Evolutionary conservation across 2,329 filamentous ascomycete species (phyloP).

Genomic region (Emericellopsis atlantica): DNA sequence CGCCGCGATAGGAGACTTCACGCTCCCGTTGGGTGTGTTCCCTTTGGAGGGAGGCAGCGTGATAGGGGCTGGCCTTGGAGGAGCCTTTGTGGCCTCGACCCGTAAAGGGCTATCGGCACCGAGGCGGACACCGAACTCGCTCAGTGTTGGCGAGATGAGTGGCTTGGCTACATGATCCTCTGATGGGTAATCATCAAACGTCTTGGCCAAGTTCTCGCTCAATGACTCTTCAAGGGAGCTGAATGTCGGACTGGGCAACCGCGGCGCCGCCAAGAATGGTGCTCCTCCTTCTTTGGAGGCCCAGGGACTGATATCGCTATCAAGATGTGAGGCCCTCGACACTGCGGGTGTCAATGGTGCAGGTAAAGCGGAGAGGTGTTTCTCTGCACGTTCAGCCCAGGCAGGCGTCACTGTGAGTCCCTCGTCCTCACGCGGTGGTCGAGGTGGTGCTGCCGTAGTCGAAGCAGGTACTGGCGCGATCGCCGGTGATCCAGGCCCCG

Average conservation of each 20-base stretch:
- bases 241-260: constrained; percentile 22
- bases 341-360: constrained; percentile 18
- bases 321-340: constrained; percentile 3
- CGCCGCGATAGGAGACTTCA: constrained; percentile 2
- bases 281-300: background rate
- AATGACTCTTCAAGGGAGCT: constrained; percentile 19
- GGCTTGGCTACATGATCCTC: constrained; percentile 5
- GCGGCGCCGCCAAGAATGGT: constrained; percentile 9
- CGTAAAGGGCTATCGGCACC: constrained; percentile 7
- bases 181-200: constrained; percentile 16
- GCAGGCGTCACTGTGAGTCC: constrained; percentile 9
- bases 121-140: constrained; percentile 10
- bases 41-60: constrained; percentile 13
- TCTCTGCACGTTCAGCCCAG: constrained; percentile 15
- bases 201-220: constrained; percentile 15
- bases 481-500: background rate
- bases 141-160: constrained; percentile 17
- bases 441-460: background rate
- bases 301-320: background rate
- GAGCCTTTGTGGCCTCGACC: constrained; percentile 17
- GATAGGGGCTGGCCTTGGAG: constrained; percentile 16
- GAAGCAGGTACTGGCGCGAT: background rate
- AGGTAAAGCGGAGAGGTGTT: constrained; percentile 19
- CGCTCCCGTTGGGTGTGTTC: constrained; percentile 1
- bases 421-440: constrained; percentile 3